These are phyloP conservation scores for Penicillium occitanis DNA, from an alignment of 2,329 filamentous ascomycete species.

Conservation along the genomic window DNA sequence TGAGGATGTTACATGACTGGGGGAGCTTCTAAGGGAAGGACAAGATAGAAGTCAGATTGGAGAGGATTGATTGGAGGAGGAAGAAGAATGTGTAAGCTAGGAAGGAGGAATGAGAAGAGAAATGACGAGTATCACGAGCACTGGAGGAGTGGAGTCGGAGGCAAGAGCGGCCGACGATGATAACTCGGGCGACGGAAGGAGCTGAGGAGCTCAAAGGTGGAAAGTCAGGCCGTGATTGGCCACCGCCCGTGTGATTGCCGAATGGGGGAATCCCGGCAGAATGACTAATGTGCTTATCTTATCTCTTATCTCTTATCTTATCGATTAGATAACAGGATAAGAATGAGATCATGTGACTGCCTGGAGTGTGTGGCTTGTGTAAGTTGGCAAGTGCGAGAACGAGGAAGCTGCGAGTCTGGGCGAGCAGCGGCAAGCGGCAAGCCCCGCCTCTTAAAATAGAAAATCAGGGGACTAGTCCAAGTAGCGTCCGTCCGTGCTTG, in stretches of 20 bases:
- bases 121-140: not conserved
- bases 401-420: slow-evolving; percentile 2
- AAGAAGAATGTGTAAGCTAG: not conserved
- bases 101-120: not conserved
- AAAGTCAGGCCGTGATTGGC: not conserved
- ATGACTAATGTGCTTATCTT: not conserved
- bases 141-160: slow-evolving; percentile 4
- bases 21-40: not conserved
- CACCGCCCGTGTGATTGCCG: not conserved
- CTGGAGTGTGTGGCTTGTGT: not conserved
- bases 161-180: not conserved
- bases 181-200: slow-evolving; percentile 6
- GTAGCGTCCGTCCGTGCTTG: not conserved
- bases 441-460: slow-evolving; percentile 23
- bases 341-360: not conserved
- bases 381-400: not conserved
- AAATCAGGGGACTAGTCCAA: slow-evolving; percentile 7
- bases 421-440: slow-evolving; percentile 17
- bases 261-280: slow-evolving; percentile 1
- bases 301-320: not conserved
- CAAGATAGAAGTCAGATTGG: not conserved
- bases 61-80: not conserved
- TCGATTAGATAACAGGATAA: not conserved
- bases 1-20: slow-evolving; percentile 4
- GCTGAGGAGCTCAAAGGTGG: slow-evolving; percentile 1